Conservation (phyloP, 176 grass and related monocot species). For the Bothriochloa decipiens region DNA sequence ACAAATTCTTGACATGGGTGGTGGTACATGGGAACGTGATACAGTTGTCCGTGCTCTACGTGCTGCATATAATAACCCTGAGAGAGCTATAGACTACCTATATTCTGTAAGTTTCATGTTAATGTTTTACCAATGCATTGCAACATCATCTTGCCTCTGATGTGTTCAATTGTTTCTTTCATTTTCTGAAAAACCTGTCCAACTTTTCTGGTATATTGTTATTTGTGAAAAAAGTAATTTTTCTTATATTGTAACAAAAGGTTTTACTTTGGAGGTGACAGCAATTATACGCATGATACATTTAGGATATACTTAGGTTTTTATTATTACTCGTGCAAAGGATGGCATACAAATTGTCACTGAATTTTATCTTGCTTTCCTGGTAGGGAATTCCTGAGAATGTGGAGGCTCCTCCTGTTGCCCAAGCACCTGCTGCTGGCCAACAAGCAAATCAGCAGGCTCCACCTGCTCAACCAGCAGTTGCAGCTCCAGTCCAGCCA, state of each 20-base stretch:
- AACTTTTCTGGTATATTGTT: background rate
- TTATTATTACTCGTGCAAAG: background rate
- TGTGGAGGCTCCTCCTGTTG: slow-evolving; percentile 60
- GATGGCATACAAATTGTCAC: background rate
- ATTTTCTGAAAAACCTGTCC: background rate
- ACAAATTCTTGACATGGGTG: slow-evolving; percentile 95
- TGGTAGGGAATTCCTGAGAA: slow-evolving; percentile 89
- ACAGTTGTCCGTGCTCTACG: slow-evolving; percentile 84
- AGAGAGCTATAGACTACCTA: slow-evolving; percentile 94
- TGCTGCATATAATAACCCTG: slow-evolving; percentile 98
- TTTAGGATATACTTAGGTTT: background rate
- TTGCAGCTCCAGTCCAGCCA: slow-evolving; percentile 51
- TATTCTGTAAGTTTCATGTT: slow-evolving; percentile 76
- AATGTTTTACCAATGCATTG: background rate
- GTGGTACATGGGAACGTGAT: slow-evolving; percentile 91
- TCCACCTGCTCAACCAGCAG: slow-evolving; percentile 51
- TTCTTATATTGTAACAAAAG: background rate
- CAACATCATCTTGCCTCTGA: slow-evolving; percentile 19
- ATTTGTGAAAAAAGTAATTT: background rate
- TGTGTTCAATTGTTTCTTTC: background rate
- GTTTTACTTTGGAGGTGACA: background rate
- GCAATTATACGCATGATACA: background rate
- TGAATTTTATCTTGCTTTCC: slow-evolving; percentile 21
- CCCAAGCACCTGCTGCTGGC: slow-evolving; percentile 54
- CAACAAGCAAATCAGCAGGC: slow-evolving; percentile 52